Conservation (phyloP, 176 grass and related monocot species). For the Urochloa ruziziensis region DNA sequence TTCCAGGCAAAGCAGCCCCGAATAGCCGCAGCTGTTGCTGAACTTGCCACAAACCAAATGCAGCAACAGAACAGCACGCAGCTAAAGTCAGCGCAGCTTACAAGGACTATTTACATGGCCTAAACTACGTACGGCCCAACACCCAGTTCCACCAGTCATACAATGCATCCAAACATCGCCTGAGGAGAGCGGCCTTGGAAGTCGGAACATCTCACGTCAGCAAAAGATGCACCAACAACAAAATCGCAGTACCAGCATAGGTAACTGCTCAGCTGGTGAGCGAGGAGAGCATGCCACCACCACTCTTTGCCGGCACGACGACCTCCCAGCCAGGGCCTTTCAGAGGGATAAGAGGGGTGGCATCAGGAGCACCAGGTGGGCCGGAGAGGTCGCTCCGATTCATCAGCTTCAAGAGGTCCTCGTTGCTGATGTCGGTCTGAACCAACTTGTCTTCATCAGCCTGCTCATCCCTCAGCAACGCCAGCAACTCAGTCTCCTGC, state of each 20-base stretch:
- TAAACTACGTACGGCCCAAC: neutral
- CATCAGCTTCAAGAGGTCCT: slow-evolving; percentile 62
- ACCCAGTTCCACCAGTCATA: slow-evolving; percentile 26
- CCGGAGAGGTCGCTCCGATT: slow-evolving; percentile 61
- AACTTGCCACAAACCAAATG: neutral
- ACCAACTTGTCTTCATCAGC: slow-evolving; percentile 74
- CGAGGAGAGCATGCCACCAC: slow-evolving; percentile 62
- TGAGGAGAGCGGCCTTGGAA: neutral
- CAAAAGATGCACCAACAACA: neutral
- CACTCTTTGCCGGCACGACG: slow-evolving; percentile 65
- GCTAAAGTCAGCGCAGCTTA: neutral
- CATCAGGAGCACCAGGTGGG: neutral
- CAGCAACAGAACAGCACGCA: neutral
- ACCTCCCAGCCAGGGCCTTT: slow-evolving; percentile 97
- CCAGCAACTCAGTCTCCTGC: slow-evolving; percentile 73
- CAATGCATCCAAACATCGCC: neutral
- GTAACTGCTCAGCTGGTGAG: slow-evolving; percentile 57
- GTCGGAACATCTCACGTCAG: neutral
- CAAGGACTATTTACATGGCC: neutral
- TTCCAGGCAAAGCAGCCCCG: neutral
- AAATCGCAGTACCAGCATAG: neutral
- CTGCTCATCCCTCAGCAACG: slow-evolving; percentile 71
- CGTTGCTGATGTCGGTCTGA: slow-evolving; percentile 69
- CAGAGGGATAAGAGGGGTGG: slow-evolving; percentile 26
- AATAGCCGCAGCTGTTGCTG: neutral